Percentiles rank a stretch among this genome's conserved stretches.
Conservation (phyloP, 148 eudicot species). For the Nepenthes mirabilis region DNA sequence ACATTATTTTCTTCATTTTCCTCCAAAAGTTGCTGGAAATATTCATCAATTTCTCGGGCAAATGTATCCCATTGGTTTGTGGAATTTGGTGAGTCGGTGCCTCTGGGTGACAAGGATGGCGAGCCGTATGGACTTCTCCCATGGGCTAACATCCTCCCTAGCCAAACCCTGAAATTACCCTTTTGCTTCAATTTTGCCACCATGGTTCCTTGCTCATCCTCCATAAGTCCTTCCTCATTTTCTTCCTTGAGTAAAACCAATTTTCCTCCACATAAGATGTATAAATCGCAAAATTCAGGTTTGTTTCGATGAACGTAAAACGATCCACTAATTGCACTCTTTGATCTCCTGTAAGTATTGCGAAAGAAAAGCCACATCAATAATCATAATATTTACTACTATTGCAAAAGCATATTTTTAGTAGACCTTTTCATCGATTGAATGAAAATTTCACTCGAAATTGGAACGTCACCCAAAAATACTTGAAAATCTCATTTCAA, state of each 20-base stretch:
- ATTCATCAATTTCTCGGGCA: conserved; percentile 49
- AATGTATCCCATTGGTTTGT: conserved; percentile 35
- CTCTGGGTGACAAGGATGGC: conserved; percentile 12
- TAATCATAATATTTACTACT: no score
- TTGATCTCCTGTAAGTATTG: conserved; percentile 32
- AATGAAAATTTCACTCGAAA: no score
- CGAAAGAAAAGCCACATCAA: no score
- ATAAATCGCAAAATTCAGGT: conserved; percentile 58
- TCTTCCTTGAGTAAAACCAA: conserved; percentile 40
- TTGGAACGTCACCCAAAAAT: no score
- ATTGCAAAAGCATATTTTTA: no score
- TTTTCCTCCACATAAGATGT: conserved; percentile 39
- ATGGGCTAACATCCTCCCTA: conserved; percentile 27
- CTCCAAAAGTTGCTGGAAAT: conserved; percentile 37
- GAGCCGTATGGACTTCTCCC: conserved; percentile 8
- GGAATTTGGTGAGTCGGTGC: conserved; percentile 12
- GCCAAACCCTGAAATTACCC: conserved; percentile 37
- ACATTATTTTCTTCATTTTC: conserved; percentile 14
- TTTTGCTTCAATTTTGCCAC: conserved; percentile 28
- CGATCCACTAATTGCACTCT: conserved; percentile 28
- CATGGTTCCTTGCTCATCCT: conserved; percentile 40
- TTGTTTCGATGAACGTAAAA: conserved; percentile 37
- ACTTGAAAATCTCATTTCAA: no score
- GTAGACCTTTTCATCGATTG: no score
- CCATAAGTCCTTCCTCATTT: conserved; percentile 28